phyloP scores from a whole-genome alignment of 2,329 filamentous ascomycete genomes.

The Calonectria fujianensis region DNA sequence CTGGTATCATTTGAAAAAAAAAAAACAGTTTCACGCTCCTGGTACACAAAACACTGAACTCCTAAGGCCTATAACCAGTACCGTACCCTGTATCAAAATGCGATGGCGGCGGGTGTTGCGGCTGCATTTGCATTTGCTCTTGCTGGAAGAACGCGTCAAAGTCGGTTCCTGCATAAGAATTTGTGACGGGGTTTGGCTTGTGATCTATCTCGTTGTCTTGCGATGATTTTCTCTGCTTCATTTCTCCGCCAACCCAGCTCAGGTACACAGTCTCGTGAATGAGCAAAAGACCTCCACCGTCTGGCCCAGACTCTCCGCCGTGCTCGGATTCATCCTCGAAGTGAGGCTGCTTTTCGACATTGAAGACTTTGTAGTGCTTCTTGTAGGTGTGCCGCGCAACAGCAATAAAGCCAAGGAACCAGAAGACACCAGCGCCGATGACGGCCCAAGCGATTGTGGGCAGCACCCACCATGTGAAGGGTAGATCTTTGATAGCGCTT shows the following conservation, averaged over 20 bases:
- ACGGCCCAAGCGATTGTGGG: conserved; percentile 58
- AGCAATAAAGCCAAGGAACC: conserved; percentile 60
- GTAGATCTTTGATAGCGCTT: conserved; percentile 30
- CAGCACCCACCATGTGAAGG: conserved; percentile 57
- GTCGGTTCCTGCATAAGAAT: conserved; percentile 51
- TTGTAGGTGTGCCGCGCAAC: conserved; percentile 56
- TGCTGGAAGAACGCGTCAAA: conserved; percentile 51
- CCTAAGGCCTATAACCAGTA: conserved; percentile 16
- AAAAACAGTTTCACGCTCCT: background rate
- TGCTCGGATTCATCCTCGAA: conserved; percentile 55
- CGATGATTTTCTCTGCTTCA: conserved; percentile 43
- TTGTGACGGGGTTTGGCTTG: conserved; percentile 29
- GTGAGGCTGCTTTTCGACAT: conserved; percentile 59
- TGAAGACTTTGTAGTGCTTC: conserved; percentile 58
- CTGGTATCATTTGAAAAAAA: conserved; percentile 9
- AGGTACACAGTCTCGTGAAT: conserved; percentile 62
- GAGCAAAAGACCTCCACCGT: conserved; percentile 56
- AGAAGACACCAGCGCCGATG: conserved; percentile 54
- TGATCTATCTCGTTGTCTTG: conserved; percentile 31
- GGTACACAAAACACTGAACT: background rate
- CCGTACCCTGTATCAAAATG: conserved; percentile 41
- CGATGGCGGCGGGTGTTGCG: background rate
- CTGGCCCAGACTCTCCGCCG: conserved; percentile 43
- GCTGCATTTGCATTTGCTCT: conserved; percentile 35
- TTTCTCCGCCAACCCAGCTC: conserved; percentile 59